Conservation (phyloP, 768 basidiomycete genomes). For the Boletus vermiculosoides region DNA sequence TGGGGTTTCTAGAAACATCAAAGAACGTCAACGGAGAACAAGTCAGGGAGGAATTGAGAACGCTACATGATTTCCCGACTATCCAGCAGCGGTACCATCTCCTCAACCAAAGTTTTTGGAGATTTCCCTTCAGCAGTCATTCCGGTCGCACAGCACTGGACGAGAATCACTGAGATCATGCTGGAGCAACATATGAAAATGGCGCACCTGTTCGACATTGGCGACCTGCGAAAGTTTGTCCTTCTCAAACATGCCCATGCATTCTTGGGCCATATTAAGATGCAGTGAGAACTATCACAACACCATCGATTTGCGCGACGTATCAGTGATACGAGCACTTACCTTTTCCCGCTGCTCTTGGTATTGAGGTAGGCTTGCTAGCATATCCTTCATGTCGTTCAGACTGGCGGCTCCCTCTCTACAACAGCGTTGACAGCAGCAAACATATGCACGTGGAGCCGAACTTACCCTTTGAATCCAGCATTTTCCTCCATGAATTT, state of each 20-base stretch:
- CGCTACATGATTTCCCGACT: slow-evolving; percentile 79
- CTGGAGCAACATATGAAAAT: background rate
- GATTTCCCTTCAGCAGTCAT: slow-evolving; percentile 87
- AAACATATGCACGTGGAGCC: slow-evolving; percentile 2
- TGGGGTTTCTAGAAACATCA: slow-evolving; percentile 57
- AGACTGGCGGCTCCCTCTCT: slow-evolving; percentile 82
- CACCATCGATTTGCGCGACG: background rate
- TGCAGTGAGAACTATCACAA: slow-evolving; percentile 83
- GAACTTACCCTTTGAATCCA: slow-evolving; percentile 81
- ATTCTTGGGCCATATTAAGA: slow-evolving; percentile 96
- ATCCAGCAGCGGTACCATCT: slow-evolving; percentile 97
- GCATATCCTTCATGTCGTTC: slow-evolving; percentile 99
- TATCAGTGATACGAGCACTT: slow-evolving; percentile 5
- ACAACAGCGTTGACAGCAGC: slow-evolving; percentile 3
- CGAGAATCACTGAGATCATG: background rate
- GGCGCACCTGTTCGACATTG: slow-evolving; percentile 81
- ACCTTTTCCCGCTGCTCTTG: slow-evolving; percentile 96
- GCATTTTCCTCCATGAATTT: slow-evolving; percentile 92
- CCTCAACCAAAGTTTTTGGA: slow-evolving; percentile 94
- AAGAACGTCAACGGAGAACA: background rate
- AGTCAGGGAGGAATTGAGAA: background rate
- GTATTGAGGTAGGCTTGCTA: slow-evolving; percentile 91
- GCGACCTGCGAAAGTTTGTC: slow-evolving; percentile 81
- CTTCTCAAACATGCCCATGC: slow-evolving; percentile 90
- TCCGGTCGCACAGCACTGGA: slow-evolving; percentile 91